phyloP scores from a whole-genome alignment of 2,329 filamentous ascomycete genomes.

The Sclerotinia nivalis region DNA sequence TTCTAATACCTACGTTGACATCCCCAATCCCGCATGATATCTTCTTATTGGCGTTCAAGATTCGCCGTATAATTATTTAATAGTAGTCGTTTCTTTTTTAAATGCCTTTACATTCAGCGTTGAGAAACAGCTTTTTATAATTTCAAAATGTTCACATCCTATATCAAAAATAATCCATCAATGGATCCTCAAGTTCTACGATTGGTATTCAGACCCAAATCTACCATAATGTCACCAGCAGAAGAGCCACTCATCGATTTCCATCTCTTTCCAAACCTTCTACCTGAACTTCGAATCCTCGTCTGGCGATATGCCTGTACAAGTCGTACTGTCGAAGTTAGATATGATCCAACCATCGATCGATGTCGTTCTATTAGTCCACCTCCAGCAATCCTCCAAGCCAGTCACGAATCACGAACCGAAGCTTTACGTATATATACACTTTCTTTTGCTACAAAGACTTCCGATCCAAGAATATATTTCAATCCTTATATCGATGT shows the following conservation, averaged over 20 bases:
- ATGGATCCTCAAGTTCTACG: constrained; percentile 15
- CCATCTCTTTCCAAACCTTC: constrained; percentile 34
- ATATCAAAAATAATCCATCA: constrained; percentile 12
- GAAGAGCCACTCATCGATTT: constrained; percentile 27
- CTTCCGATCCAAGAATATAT: constrained; percentile 30
- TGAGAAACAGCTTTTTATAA: not conserved
- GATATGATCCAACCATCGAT: constrained; percentile 40
- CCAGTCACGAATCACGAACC: constrained; percentile 46
- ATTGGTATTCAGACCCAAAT: constrained; percentile 1
- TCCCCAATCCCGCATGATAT: not conserved
- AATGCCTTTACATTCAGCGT: not conserved
- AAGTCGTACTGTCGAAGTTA: constrained; percentile 35
- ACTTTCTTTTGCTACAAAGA: constrained; percentile 44
- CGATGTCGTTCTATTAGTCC: constrained; percentile 43
- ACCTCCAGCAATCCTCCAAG: constrained; percentile 47
- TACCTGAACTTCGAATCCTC: constrained; percentile 38
- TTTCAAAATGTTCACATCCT: constrained; percentile 12
- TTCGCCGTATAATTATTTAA: not conserved
- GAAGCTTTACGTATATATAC: constrained; percentile 46
- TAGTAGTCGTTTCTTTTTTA: not conserved
- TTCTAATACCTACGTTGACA: too few species aligned
- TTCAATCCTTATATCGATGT: constrained; percentile 39
- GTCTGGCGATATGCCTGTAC: constrained; percentile 36
- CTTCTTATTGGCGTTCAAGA: not conserved
- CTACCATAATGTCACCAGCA: not conserved